Conservation (phyloP, 352 stramenopile genomes). For the Pythium biforme region DNA sequence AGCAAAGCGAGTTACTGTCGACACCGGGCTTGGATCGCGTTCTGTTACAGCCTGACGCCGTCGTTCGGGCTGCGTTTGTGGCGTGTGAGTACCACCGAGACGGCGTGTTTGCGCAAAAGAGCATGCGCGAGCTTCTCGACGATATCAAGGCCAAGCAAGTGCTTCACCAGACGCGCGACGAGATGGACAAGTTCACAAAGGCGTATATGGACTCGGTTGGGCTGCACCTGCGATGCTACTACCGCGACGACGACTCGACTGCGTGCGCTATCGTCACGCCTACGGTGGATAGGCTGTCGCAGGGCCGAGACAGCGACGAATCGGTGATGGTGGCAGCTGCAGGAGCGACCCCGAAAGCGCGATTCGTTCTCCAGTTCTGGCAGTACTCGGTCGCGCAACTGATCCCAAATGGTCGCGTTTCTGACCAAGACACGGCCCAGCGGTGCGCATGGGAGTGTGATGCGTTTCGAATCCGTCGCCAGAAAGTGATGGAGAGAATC, state of each 20-base stretch:
- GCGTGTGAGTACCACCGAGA: slow-evolving; percentile 15
- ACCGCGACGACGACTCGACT: slow-evolving; percentile 4
- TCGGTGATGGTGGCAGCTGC: background rate
- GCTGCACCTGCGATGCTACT: slow-evolving; percentile 20
- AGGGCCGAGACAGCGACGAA: background rate
- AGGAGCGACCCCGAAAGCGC: background rate
- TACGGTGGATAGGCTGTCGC: background rate
- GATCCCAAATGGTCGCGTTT: background rate
- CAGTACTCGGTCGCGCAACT: background rate
- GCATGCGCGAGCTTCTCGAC: slow-evolving; percentile 24
- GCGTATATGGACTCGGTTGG: slow-evolving; percentile 18
- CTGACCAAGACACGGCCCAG: background rate
- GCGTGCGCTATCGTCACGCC: background rate
- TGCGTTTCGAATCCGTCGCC: slow-evolving; percentile 8
- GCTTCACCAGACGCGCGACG: slow-evolving; percentile 14
- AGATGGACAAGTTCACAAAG: slow-evolving; percentile 17
- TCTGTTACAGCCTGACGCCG: slow-evolving; percentile 10
- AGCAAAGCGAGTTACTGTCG: background rate
- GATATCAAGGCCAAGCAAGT: slow-evolving; percentile 20
- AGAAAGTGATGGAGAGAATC: background rate
- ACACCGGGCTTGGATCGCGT: slow-evolving; percentile 10
- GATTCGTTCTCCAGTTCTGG: slow-evolving; percentile 8
- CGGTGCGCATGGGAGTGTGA: slow-evolving; percentile 8
- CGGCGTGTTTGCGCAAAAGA: slow-evolving; percentile 29
- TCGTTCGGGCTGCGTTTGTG: slow-evolving; percentile 13